Percentiles rank a stretch among this genome's conserved stretches.
phyloP scores from a whole-genome alignment of 495 filamentous ascomycete genomes.

The Penicillium argentinense region DNA sequence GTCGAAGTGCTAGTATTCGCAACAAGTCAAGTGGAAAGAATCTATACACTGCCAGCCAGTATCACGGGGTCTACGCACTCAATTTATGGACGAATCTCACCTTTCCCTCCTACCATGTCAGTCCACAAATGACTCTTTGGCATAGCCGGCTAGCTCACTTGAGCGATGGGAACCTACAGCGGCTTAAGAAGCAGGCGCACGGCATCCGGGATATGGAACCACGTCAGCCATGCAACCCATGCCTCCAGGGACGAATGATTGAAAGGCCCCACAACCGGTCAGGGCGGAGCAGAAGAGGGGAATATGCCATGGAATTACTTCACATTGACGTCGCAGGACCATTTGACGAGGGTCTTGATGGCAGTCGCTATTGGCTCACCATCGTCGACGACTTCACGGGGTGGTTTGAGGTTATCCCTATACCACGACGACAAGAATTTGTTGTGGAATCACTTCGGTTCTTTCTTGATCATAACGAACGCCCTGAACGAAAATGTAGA shows the following conservation, averaged over 20 bases:
- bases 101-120: slow-evolving; percentile 20
- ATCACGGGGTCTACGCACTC: slow-evolving; percentile 16
- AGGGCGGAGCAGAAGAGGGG: slow-evolving; percentile 9
- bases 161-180: slow-evolving; percentile 3
- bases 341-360: slow-evolving; percentile 21
- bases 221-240: slow-evolving; percentile 15
- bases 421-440: slow-evolving; percentile 12
- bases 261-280: slow-evolving; percentile 14
- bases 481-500: slow-evolving; percentile 19
- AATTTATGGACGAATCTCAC: slow-evolving; percentile 8
- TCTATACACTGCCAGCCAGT: slow-evolving; percentile 14
- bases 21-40: slow-evolving; percentile 14
- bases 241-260: slow-evolving; percentile 17
- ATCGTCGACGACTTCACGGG: slow-evolving; percentile 21
- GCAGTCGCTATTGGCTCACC: slow-evolving; percentile 24
- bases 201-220: slow-evolving; percentile 10
- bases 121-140: slow-evolving; percentile 14
- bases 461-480: slow-evolving; percentile 22
- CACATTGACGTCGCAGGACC: slow-evolving; percentile 21
- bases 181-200: slow-evolving; percentile 12
- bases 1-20: slow-evolving; percentile 1
- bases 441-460: slow-evolving; percentile 16
- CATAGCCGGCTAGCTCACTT: slow-evolving; percentile 15
- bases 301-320: slow-evolving; percentile 24
- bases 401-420: slow-evolving; percentile 16